Evolutionary conservation across 169 alveolate genomes (phyloP).

Genomic region (Plasmodium relictum): DNA sequence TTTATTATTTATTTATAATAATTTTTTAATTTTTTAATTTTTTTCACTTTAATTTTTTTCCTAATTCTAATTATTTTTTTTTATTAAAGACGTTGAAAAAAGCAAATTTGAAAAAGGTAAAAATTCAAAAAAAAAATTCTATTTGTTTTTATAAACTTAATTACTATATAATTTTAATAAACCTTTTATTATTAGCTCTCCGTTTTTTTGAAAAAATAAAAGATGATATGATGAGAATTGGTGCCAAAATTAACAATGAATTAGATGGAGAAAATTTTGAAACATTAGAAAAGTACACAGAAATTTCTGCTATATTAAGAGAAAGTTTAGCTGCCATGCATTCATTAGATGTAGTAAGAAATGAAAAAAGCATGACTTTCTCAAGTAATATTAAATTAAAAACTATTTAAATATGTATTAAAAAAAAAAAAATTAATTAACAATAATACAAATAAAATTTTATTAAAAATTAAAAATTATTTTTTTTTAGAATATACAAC

Average conservation of each 20-base stretch:
- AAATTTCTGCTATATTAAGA: conserved; percentile 15
- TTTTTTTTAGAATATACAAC: conserved; percentile 23
- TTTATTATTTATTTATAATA: not conserved
- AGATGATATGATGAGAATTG: conserved; percentile 6
- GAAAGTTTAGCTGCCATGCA: conserved; percentile 63
- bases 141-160: not conserved
- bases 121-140: not conserved
- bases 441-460: not conserved
- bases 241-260: conserved; percentile 15
- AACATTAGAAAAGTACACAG: not conserved
- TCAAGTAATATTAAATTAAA: conserved; percentile 5
- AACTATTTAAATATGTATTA: not conserved
- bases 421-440: not conserved
- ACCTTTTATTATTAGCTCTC: conserved; percentile 10
- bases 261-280: not conserved
- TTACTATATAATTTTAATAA: not conserved
- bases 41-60: not conserved
- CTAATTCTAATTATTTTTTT: not conserved
- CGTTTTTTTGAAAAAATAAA: conserved; percentile 39
- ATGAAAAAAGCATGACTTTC: conserved; percentile 2
- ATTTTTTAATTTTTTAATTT: not conserved
- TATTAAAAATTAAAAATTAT: not conserved
- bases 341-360: conserved; percentile 17
- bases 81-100: conserved; percentile 36
- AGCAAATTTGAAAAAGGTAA: conserved; percentile 67